Evolutionary conservation across 331 rosid species (phyloP).

Genomic region (Acacia concinna): DNA sequence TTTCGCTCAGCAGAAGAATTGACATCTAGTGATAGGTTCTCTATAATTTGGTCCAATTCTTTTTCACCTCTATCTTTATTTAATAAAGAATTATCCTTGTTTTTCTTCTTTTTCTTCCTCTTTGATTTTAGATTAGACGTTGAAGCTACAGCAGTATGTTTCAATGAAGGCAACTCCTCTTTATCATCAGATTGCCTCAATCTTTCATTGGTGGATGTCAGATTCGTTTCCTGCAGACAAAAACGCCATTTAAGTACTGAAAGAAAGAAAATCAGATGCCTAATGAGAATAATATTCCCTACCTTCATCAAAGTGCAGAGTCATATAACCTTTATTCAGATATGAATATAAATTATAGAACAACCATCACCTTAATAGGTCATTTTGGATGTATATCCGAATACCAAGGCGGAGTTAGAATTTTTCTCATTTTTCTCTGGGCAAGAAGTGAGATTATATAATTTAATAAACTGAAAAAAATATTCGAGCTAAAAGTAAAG

Average conservation of each 20-base stretch:
- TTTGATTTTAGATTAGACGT: slow-evolving; percentile 58
- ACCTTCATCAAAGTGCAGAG: neutral
- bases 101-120: slow-evolving; percentile 92
- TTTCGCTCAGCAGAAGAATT: slow-evolving; percentile 34
- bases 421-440: neutral
- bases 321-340: neutral
- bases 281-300: slow-evolving; percentile 12
- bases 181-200: slow-evolving; percentile 28
- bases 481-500: neutral
- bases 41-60: slow-evolving; percentile 60
- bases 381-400: neutral
- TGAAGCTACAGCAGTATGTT: slow-evolving; percentile 38
- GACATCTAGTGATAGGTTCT: slow-evolving; percentile 50
- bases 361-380: neutral
- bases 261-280: slow-evolving; percentile 3
- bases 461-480: neutral
- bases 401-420: slow-evolving; percentile 7
- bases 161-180: slow-evolving; percentile 31
- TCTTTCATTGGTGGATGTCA: slow-evolving; percentile 33
- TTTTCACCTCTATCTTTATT: slow-evolving; percentile 45
- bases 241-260: slow-evolving; percentile 7
- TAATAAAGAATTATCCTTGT: slow-evolving; percentile 51
- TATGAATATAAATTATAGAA: neutral
- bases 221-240: slow-evolving; percentile 59
- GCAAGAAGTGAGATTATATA: neutral